Percentiles rank a stretch among this genome's conserved stretches.
phyloP scores from a whole-genome alignment of 2,329 filamentous ascomycete species.

The Scytalidium lignicola region DNA sequence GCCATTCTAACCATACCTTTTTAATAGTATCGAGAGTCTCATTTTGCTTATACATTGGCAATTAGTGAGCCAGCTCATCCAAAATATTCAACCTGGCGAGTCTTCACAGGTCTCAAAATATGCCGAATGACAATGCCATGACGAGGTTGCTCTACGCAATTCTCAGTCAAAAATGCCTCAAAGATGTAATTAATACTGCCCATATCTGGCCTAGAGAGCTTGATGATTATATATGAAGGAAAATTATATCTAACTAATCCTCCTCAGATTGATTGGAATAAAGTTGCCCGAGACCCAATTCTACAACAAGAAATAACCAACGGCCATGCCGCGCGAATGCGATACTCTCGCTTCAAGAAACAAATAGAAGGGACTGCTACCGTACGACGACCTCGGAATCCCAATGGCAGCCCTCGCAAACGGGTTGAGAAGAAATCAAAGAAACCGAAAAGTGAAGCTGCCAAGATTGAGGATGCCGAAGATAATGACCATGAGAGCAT shows the following conservation, averaged over 20 bases:
- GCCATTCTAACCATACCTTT: neutral
- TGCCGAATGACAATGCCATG: conserved; percentile 42
- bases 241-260: conserved; percentile 6
- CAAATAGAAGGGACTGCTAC: conserved; percentile 42
- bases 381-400: conserved; percentile 10
- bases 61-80: neutral
- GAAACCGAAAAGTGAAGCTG: neutral
- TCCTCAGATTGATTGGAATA: conserved; percentile 47
- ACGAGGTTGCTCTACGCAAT: conserved; percentile 50
- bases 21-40: neutral
- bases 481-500: conserved; percentile 30
- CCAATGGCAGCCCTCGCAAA: conserved; percentile 10
- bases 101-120: conserved; percentile 30
- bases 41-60: neutral
- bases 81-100: conserved; percentile 18
- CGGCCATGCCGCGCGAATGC: conserved; percentile 52
- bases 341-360: conserved; percentile 47
- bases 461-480: conserved; percentile 37
- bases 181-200: conserved; percentile 33
- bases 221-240: neutral
- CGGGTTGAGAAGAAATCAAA: conserved; percentile 16
- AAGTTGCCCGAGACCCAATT: conserved; percentile 37
- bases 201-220: neutral
- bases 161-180: conserved; percentile 48
- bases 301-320: conserved; percentile 43